phyloP scores from a whole-genome alignment of 805 yeast genomes.

The Peterozyma toletana region DNA sequence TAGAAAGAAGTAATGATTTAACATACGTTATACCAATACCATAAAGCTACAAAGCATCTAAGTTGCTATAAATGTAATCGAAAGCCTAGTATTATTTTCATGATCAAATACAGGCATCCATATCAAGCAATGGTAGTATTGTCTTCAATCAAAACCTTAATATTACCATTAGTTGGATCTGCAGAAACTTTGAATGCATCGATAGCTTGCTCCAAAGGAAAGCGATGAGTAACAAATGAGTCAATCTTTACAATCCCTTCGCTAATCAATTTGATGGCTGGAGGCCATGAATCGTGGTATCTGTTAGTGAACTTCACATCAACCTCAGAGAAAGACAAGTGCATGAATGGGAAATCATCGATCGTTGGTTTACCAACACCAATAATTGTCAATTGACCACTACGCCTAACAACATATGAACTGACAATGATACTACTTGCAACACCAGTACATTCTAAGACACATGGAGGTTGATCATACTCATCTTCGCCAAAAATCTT shows the following conservation, averaged over 20 bases:
- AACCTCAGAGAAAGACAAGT: constrained; percentile 43
- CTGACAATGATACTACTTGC: constrained; percentile 42
- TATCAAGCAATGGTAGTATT: constrained; percentile 2
- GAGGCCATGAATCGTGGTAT: constrained; percentile 51
- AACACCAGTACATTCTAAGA: constrained; percentile 49
- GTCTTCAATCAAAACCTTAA: constrained; percentile 40
- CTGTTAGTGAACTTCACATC: constrained; percentile 45
- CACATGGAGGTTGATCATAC: constrained; percentile 31
- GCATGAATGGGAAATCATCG: constrained; percentile 48
- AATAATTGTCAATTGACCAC: constrained; percentile 38
- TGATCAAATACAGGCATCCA: not conserved
- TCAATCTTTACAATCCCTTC: constrained; percentile 36
- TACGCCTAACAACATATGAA: constrained; percentile 37
- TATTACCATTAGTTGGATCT: constrained; percentile 35
- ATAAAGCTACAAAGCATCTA: no score
- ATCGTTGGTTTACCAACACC: constrained; percentile 43
- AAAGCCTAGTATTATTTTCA: no score
- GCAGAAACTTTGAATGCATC: constrained; percentile 33
- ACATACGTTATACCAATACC: no score
- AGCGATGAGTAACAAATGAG: constrained; percentile 41
- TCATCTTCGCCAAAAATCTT: constrained; percentile 26
- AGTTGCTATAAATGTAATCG: no score
- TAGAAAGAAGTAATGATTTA: no score
- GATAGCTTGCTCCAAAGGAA: constrained; percentile 36
- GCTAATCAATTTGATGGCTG: constrained; percentile 40